Base-by-base conservation (phyloP, 2,329 filamentous ascomycete species). In the Setomelanomma holmii region DNA sequence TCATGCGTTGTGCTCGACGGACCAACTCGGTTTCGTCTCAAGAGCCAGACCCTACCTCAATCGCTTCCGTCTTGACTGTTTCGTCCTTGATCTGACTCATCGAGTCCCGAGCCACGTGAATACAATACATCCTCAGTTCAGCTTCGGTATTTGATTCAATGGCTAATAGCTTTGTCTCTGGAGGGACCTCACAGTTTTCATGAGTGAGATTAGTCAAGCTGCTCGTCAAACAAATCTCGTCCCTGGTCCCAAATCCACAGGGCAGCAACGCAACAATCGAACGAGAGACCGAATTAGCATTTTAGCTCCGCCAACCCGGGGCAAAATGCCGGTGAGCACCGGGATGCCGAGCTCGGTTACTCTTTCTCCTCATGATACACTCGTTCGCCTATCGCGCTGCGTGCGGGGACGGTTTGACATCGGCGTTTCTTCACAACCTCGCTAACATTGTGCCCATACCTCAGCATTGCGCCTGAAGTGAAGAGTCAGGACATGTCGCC, bases 1-100 rank as follows among this genome's bases (percentile, higher is more conserved):
- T 61, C 57, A 61, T 45, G 34, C 44, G 24, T 43, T 36, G 33
- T 50, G 40, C 49, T 53, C 47, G 45, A 45, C 53, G 36, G 38
- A 46, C 52, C 41, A 17, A 41, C 39, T 49, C 19, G 30, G 41
- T n/a, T 40, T 40, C 24, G 33, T 41, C 50, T 44, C 48, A 44
- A 47, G 48, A 34, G 34, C 41, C 16, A 40, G 34, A 21, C 42
- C 41, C 47, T 36, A 8, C 27, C 10, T 34, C 21, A 8, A 23
- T 30, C 10, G n/a, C n/a, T 14, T 8, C 27, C 10, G 14, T 10
- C 14, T 30, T 14, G 27, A 8, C 2, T 30, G 27, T 14, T 30
- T 3, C 27, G 27, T 30, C 27, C 27, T 8, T 14, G 27, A 8
- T 30, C 27, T 10, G 10, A 30, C 27, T 8, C 14, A 30, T 14